Percentiles rank a stretch among this genome's conserved stretches.
phyloP scores from a whole-genome alignment of 2,329 filamentous ascomycete species.

The Trichophyton schoenleinii region DNA sequence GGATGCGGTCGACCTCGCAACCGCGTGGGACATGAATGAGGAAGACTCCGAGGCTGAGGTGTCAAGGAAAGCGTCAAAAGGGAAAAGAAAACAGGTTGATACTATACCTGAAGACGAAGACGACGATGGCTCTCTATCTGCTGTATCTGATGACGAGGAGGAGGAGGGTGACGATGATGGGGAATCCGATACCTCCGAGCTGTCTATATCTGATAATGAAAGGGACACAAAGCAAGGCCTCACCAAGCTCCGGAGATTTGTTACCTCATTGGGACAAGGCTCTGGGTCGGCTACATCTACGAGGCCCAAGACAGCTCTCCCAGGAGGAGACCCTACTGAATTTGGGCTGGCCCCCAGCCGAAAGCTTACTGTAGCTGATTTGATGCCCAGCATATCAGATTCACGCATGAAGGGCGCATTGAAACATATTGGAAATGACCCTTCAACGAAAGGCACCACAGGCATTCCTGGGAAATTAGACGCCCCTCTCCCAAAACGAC shows the following conservation, averaged over 20 bases:
- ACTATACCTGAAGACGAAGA: conserved; percentile 25
- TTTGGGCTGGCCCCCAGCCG: conserved; percentile 45
- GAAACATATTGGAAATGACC: conserved; percentile 49
- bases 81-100: conserved; percentile 11
- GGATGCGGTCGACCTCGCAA: conserved; percentile 51
- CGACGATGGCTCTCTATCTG: conserved; percentile 32
- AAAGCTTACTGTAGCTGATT: conserved; percentile 63
- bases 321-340: conserved; percentile 52
- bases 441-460: conserved; percentile 38
- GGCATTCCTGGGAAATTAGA: conserved; percentile 57
- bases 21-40: conserved; percentile 46
- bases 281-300: conserved; percentile 22
- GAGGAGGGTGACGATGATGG: conserved; percentile 36
- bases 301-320: conserved; percentile 34
- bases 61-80: conserved; percentile 24
- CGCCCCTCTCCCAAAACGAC: conserved; percentile 69
- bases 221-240: conserved; percentile 40
- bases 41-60: conserved; percentile 37
- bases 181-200: conserved; percentile 39
- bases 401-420: conserved; percentile 64
- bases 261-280: conserved; percentile 49
- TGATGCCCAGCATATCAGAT: conserved; percentile 61
- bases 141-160: conserved; percentile 36
- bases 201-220: conserved; percentile 38
- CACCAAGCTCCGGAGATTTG: conserved; percentile 54